Conservation (phyloP, 2,329 filamentous ascomycete species). For the Colletotrichum eleusines region DNA sequence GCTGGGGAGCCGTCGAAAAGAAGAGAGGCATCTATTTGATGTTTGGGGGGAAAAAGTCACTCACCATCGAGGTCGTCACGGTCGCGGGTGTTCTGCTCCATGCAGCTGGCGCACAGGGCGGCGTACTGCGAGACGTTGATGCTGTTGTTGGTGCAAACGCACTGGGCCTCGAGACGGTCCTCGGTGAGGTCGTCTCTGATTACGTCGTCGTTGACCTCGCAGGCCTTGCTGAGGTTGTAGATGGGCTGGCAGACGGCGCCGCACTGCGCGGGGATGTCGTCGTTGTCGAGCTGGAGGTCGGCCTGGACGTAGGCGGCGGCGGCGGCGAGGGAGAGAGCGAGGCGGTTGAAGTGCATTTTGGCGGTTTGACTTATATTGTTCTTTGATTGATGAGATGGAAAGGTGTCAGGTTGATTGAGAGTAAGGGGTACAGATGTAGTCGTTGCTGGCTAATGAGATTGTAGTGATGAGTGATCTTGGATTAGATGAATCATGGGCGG, state of each 20-base stretch:
- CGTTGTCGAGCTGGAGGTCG: slow-evolving; percentile 41
- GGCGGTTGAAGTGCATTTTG: slow-evolving; percentile 41
- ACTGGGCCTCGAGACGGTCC: slow-evolving; percentile 54
- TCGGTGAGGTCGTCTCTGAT: slow-evolving; percentile 50
- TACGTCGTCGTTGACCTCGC: slow-evolving; percentile 43
- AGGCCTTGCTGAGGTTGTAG: slow-evolving; percentile 37
- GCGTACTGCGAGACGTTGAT: slow-evolving; percentile 54
- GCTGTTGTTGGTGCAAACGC: slow-evolving; percentile 56
- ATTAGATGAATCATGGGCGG: not conserved
- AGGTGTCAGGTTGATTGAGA: not conserved
- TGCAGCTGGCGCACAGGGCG: slow-evolving; percentile 46
- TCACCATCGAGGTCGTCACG: slow-evolving; percentile 43
- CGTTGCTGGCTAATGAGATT: not conserved
- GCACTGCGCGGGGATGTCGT: slow-evolving; percentile 43
- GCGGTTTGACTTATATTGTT: not conserved
- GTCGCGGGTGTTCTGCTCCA: slow-evolving; percentile 41
- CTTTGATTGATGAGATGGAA: not conserved
- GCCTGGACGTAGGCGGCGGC: slow-evolving; percentile 38
- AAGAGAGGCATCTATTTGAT: too few relatives aligned
- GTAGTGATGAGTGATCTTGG: not conserved
- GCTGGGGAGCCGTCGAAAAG: too few relatives aligned
- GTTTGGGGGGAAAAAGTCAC: not conserved
- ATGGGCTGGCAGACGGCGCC: slow-evolving; percentile 42
- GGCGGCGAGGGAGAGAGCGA: slow-evolving; percentile 38
- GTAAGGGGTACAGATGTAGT: too few relatives aligned